These are phyloP conservation scores for Schizosaccharomyces versatilis DNA, from an alignment of 1,139 yeast genomes.

Conservation along the genomic window DNA sequence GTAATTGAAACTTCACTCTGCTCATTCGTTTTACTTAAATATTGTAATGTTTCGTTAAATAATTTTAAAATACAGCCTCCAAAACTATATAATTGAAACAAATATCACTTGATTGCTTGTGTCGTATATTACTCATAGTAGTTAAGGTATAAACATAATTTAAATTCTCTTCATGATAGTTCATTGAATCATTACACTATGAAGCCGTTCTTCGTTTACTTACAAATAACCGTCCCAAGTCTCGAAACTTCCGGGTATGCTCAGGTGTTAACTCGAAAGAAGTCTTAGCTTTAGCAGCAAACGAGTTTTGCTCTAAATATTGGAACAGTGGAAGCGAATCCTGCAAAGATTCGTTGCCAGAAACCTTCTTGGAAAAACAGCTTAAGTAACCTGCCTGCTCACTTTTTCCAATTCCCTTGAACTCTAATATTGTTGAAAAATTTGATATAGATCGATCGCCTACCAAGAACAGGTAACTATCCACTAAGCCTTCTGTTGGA, in stretches of 20 bases:
- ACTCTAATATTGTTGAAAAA: constrained; percentile 38
- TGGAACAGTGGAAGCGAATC: not conserved
- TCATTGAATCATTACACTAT: constrained; percentile 34
- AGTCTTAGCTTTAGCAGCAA: not conserved
- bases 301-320: not conserved
- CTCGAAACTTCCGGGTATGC: not conserved
- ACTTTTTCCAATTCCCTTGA: constrained; percentile 25
- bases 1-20: too few species aligned
- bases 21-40: too few species aligned
- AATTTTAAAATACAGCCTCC: too few species aligned
- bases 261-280: not conserved
- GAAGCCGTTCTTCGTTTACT: too few species aligned
- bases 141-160: too few species aligned
- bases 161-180: constrained; percentile 20
- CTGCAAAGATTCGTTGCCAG: not conserved
- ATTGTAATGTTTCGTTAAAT: too few species aligned
- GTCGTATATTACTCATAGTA: too few species aligned
- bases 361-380: not conserved
- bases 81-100: too few species aligned
- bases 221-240: constrained; percentile 17
- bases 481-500: constrained; percentile 46
- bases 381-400: constrained; percentile 2
- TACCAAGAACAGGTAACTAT: constrained; percentile 42
- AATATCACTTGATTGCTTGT: constrained; percentile 14
- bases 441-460: constrained; percentile 44